A percentile compares a stretch with the other conserved stretches of the same genome.
Evolutionary conservation across 371 early-diverging fungal species (phyloP).

Genomic region (Mucor velutinosus): DNA sequence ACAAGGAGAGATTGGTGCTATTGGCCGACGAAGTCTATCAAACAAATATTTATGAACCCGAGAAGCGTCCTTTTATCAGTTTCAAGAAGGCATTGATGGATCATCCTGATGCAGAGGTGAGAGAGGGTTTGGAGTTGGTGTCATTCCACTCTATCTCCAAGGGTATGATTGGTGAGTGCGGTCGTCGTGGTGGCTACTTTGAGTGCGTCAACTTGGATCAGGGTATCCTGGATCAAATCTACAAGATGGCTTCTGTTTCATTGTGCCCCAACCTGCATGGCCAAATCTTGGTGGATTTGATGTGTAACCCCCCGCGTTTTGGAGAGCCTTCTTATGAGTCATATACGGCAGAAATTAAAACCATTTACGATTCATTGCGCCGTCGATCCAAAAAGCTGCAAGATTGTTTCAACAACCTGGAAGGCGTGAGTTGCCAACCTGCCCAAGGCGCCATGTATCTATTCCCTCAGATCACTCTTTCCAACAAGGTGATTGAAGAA

Average conservation of each 20-base stretch:
- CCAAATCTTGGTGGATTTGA: constrained; percentile 88
- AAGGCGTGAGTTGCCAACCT: constrained; percentile 86
- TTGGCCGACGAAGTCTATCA: constrained; percentile 98
- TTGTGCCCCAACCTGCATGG: constrained; percentile 91
- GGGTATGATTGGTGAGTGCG: constrained; percentile 98
- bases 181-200: constrained; percentile 97
- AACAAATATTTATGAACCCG: constrained; percentile 84
- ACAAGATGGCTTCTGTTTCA: constrained; percentile 92
- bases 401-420: constrained; percentile 79
- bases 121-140: constrained; percentile 71
- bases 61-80: constrained; percentile 84
- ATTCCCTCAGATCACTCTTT: constrained; percentile 84
- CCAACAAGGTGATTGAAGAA: constrained; percentile 71
- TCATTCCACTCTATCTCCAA: constrained; percentile 97
- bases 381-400: constrained; percentile 80
- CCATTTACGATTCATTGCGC: constrained; percentile 82
- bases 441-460: constrained; percentile 96
- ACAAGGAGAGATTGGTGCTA: constrained; percentile 73
- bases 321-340: constrained; percentile 81
- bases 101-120: constrained; percentile 35
- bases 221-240: constrained; percentile 77
- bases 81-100: constrained; percentile 85
- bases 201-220: constrained; percentile 86
- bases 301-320: constrained; percentile 88
- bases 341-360: constrained; percentile 74